A percentile compares a stretch with the other conserved stretches of the same genome.
These are phyloP conservation scores for Eimeria acervulina DNA, from an alignment of 169 alveolate genomes.

Conservation along the genomic window DNA sequence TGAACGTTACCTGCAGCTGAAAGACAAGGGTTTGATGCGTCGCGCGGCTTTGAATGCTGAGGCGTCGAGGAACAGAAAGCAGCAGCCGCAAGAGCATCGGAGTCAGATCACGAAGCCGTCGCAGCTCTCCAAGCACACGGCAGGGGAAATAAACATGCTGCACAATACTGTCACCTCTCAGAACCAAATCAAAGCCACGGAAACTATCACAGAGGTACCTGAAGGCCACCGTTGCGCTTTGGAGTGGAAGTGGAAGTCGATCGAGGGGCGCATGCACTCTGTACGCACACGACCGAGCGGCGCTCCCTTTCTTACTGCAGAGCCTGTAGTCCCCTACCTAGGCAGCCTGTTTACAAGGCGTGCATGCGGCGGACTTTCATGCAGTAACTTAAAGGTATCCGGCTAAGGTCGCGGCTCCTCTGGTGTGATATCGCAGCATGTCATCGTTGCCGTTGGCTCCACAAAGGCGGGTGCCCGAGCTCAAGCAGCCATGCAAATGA, in stretches of 20 bases:
- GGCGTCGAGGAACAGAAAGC: conserved; percentile 69
- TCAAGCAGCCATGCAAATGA: conserved; percentile 80
- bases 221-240: conserved; percentile 79
- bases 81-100: conserved; percentile 71
- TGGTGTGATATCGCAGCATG: conserved; percentile 30
- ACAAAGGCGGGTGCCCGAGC: conserved; percentile 83
- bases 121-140: conserved; percentile 78
- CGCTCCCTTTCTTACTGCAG: background rate
- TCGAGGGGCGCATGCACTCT: conserved; percentile 73
- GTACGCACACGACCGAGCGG: background rate
- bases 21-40: conserved; percentile 53
- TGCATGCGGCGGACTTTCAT: background rate
- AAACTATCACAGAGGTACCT: conserved; percentile 60
- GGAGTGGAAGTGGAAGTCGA: conserved; percentile 80
- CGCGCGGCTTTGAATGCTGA: conserved; percentile 72
- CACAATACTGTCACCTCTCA: conserved; percentile 74
- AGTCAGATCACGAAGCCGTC: conserved; percentile 61
- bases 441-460: conserved; percentile 70
- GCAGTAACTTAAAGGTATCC: background rate
- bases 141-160: conserved; percentile 80
- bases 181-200: conserved; percentile 77
- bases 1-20: conserved; percentile 31
- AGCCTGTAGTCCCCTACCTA: background rate
- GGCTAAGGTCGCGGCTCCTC: too few species aligned
- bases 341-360: background rate